These are phyloP conservation scores for Aspergillus felis DNA, from an alignment of 2,329 filamentous ascomycete species.

Conservation along the genomic window DNA sequence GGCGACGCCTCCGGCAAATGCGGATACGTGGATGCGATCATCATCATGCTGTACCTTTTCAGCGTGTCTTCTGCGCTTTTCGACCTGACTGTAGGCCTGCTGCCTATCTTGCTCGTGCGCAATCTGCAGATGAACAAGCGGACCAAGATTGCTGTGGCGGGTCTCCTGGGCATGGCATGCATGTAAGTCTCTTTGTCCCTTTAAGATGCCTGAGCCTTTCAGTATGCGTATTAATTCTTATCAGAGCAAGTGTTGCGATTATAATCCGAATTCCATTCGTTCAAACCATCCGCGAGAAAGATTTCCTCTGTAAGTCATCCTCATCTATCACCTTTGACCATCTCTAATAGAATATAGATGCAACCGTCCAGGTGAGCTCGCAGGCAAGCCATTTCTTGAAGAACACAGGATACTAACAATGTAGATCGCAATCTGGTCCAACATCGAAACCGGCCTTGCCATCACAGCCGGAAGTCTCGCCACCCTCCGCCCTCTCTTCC, in stretches of 20 bases:
- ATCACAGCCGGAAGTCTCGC: constrained; percentile 19
- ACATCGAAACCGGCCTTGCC: constrained; percentile 19
- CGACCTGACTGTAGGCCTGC: constrained; percentile 16
- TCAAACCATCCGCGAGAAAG: constrained; percentile 7
- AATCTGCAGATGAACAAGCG: constrained; percentile 17
- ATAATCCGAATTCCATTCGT: constrained; percentile 16
- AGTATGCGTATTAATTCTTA: background rate
- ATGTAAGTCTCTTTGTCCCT: constrained; percentile 9
- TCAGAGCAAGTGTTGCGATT: constrained; percentile 18
- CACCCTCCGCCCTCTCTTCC: constrained; percentile 16
- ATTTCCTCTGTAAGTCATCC: constrained; percentile 16
- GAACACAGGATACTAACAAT: background rate
- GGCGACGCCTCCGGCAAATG: constrained; percentile 3
- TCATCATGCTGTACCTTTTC: constrained; percentile 17
- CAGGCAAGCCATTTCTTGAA: background rate
- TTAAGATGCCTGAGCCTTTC: background rate
- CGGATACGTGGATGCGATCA: constrained; percentile 7
- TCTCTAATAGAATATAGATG: background rate
- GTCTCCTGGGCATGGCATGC: constrained; percentile 18
- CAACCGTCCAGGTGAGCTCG: background rate
- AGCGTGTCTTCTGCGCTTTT: constrained; percentile 13
- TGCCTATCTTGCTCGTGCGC: constrained; percentile 18
- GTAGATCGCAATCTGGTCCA: constrained; percentile 20
- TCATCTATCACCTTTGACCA: background rate
- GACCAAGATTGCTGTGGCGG: constrained; percentile 14